Evolutionary conservation across 805 yeast species (phyloP).

Genomic region (Teunomyces stri): DNA sequence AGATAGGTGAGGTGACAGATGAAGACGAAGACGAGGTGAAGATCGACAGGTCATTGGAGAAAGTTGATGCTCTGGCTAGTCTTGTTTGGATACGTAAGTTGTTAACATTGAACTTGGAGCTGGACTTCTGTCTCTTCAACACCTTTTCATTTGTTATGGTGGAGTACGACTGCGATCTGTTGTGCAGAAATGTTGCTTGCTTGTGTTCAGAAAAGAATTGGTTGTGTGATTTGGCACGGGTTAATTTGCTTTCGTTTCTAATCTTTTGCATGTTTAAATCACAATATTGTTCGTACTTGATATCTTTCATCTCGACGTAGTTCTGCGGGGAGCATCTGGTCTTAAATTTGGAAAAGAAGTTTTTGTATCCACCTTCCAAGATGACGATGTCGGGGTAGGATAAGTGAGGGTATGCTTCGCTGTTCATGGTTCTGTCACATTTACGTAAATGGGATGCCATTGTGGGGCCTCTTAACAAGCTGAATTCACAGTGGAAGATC

Average conservation of each 20-base stretch:
- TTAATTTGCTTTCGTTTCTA: slow-evolving; percentile 40
- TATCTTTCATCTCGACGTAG: slow-evolving; percentile 79
- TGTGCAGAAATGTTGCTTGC: slow-evolving; percentile 12
- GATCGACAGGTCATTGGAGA: slow-evolving; percentile 21
- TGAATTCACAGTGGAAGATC: slow-evolving; percentile 92
- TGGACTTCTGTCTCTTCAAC: slow-evolving; percentile 31
- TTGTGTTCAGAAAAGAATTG: slow-evolving; percentile 9
- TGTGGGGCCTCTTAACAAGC: slow-evolving; percentile 89
- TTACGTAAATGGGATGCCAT: slow-evolving; percentile 85
- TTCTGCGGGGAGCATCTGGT: slow-evolving; percentile 68
- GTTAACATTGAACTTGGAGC: slow-evolving; percentile 8
- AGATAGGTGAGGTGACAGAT: slow-evolving; percentile 4
- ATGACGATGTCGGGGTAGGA: slow-evolving; percentile 87
- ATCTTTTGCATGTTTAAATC: slow-evolving; percentile 46
- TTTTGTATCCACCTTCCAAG: slow-evolving; percentile 87
- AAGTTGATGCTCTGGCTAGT: slow-evolving; percentile 25
- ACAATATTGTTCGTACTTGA: slow-evolving; percentile 36
- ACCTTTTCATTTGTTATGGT: slow-evolving; percentile 30
- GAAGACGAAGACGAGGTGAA: slow-evolving; percentile 12
- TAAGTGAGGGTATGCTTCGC: slow-evolving; percentile 73
- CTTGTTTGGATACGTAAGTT: slow-evolving; percentile 9
- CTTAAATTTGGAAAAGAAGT: slow-evolving; percentile 61
- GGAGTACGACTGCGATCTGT: slow-evolving; percentile 27
- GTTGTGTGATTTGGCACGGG: slow-evolving; percentile 37
- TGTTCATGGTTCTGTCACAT: slow-evolving; percentile 73